Base-by-base conservation (phyloP, 139 green algal genomes). In the Chlorella sp. region DNA sequence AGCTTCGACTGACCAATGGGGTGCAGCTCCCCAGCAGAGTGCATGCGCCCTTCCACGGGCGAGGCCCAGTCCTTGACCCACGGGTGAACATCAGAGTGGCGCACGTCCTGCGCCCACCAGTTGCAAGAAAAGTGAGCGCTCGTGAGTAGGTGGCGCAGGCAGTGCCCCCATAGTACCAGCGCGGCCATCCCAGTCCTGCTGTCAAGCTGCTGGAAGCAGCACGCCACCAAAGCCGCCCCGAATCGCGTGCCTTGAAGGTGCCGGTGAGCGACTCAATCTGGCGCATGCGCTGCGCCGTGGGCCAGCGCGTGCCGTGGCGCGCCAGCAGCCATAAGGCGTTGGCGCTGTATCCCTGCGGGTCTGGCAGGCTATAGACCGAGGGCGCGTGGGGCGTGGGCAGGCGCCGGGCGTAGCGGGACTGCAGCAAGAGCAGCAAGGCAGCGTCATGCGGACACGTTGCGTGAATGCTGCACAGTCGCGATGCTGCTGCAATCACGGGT, bases 221-320 rank as follows among this genome's bases (percentile, higher is more conserved):
- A n/a, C n/a, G n/a, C n/a, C n/a, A n/a, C n/a, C n/a, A n/a, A n/a
- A n/a, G n/a, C n/a, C n/a, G n/a, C n/a, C n/a, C n/a, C n/a, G n/a
- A n/a, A n/a, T n/a, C n/a, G n/a, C n/a, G n/a, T n/a, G n/a, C 78
- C 68, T 42, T 67, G 50, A 81, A 76, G 14, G 78, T 36, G 1
- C 22, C 0, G n/a, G 74, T 26, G 49, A 81, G 49, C 42, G 61
- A 74, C 63, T 80, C 74, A 30, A 84, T 78, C 33, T 80, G 74
- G 0, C 10, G 22, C 74, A 81, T 78, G 4, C 79, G 60, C 30
- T 78, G 70, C 49, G 32, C 62, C 0, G 77, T 82, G 17, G 77
- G 77, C 76, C 76, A 86, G 30, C 80, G 71, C 10, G 74, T 83
- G 50, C 80, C 80, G 32, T 86, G 80, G 1, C 80, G 66, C 5